Conservation (phyloP, 2,329 filamentous ascomycete species). For the Periconia digitata region DNA sequence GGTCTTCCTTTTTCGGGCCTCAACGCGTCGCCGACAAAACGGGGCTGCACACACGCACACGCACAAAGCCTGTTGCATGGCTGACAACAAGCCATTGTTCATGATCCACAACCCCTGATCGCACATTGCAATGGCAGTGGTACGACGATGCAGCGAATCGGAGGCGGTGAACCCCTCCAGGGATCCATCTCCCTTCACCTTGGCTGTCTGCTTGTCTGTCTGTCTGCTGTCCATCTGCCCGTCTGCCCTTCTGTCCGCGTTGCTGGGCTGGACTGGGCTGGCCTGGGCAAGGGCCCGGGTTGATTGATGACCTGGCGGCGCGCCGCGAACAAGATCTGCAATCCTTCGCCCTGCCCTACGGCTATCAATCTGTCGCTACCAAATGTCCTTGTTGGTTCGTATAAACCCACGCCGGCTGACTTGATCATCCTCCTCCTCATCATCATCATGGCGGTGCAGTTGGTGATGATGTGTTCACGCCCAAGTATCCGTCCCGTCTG, state of each 20-base stretch:
- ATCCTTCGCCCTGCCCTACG: constrained; percentile 38
- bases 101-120: constrained; percentile 21
- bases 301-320: constrained; percentile 40
- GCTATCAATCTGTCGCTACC: constrained; percentile 35
- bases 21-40: constrained; percentile 31
- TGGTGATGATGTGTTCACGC: constrained; percentile 41
- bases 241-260: no score
- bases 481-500: constrained; percentile 24
- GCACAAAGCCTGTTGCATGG: no score
- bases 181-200: no score
- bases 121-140: constrained; percentile 15
- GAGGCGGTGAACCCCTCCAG: constrained; percentile 43
- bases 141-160: constrained; percentile 40
- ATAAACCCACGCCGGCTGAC: constrained; percentile 41
- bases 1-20: constrained; percentile 22
- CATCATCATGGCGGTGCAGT: constrained; percentile 39
- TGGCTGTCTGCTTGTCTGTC: no score
- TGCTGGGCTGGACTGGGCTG: no score
- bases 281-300: constrained; percentile 30
- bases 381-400: no score
- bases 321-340: constrained; percentile 45
- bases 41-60: constrained; percentile 29
- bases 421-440: no score
- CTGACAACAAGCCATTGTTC: constrained; percentile 23
- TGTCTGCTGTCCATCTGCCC: no score